These are phyloP conservation scores for Ogataea corticis DNA, from an alignment of 805 yeast genomes.

Conservation along the genomic window DNA sequence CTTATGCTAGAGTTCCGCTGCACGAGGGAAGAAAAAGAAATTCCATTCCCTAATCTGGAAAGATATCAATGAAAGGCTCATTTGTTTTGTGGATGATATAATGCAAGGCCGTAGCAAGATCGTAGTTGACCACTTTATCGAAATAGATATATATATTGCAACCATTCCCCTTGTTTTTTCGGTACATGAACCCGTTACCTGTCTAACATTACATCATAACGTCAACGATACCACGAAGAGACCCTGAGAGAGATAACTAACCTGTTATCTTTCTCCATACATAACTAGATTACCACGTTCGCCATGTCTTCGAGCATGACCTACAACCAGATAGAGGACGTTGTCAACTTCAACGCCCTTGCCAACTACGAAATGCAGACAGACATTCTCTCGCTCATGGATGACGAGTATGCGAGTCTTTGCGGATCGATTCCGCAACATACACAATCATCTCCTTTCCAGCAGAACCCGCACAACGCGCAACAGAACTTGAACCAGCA, in stretches of 20 bases:
- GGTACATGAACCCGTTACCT: background rate
- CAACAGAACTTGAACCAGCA: no score
- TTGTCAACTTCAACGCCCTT: constrained; percentile 4
- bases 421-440: background rate
- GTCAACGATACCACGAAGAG: no score
- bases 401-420: constrained; percentile 11
- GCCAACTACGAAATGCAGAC: constrained; percentile 9
- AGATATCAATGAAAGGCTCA: constrained; percentile 2
- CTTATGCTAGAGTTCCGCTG: constrained; percentile 1
- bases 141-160: constrained; percentile 5
- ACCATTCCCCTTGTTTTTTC: constrained; percentile 2
- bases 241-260: background rate
- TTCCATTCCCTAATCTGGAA: constrained; percentile 6
- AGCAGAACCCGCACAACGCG: constrained; percentile 8
- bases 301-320: constrained; percentile 9
- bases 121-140: constrained; percentile 1
- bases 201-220: background rate
- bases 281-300: background rate
- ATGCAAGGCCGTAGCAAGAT: constrained; percentile 8
- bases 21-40: constrained; percentile 9
- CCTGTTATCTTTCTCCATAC: background rate
- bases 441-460: background rate
- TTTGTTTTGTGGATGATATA: constrained; percentile 8
- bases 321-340: constrained; percentile 18
- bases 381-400: constrained; percentile 14